phyloP scores from a whole-genome alignment of 2,329 filamentous ascomycete genomes.

The Byssothecium circinans region DNA sequence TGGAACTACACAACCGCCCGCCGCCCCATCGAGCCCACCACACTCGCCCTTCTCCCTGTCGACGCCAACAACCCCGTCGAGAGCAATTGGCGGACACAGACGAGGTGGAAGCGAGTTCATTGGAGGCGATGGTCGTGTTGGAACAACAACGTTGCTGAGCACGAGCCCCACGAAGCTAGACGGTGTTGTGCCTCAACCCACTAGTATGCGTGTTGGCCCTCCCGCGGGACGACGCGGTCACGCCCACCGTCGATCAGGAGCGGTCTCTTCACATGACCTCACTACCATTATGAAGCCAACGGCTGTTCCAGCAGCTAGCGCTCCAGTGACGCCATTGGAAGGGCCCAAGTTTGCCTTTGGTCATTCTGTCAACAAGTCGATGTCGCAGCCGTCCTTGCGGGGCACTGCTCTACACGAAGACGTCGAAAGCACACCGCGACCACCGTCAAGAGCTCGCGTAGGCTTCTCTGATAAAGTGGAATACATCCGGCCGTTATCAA shows the following conservation, averaged over 20 bases:
- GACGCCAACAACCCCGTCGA: constrained; percentile 51
- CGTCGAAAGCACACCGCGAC: constrained; percentile 36
- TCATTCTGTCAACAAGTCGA: constrained; percentile 40
- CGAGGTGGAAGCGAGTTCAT: constrained; percentile 86
- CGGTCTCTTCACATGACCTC: constrained; percentile 83
- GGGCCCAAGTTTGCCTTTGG: constrained; percentile 45
- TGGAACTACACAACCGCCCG: constrained; percentile 37
- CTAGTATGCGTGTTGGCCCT: constrained; percentile 51
- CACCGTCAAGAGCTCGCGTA: constrained; percentile 64
- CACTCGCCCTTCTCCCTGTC: constrained; percentile 38
- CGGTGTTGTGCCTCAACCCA: constrained; percentile 59
- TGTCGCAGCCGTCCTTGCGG: constrained; percentile 44
- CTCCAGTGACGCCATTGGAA: constrained; percentile 62
- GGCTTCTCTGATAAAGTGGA: constrained; percentile 84
- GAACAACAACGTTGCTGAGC: constrained; percentile 62
- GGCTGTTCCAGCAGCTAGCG: constrained; percentile 62
- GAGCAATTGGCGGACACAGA: constrained; percentile 63
- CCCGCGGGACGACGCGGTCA: constrained; percentile 67
- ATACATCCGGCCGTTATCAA: constrained; percentile 79
- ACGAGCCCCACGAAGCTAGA: constrained; percentile 70
- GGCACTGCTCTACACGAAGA: constrained; percentile 33
- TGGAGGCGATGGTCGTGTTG: constrained; percentile 63
- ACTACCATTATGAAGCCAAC: constrained; percentile 67
- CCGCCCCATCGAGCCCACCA: constrained; percentile 38
- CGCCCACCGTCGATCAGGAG: constrained; percentile 76